phyloP scores from a whole-genome alignment of 495 filamentous ascomycete genomes.

The Copromyces sp. region DNA sequence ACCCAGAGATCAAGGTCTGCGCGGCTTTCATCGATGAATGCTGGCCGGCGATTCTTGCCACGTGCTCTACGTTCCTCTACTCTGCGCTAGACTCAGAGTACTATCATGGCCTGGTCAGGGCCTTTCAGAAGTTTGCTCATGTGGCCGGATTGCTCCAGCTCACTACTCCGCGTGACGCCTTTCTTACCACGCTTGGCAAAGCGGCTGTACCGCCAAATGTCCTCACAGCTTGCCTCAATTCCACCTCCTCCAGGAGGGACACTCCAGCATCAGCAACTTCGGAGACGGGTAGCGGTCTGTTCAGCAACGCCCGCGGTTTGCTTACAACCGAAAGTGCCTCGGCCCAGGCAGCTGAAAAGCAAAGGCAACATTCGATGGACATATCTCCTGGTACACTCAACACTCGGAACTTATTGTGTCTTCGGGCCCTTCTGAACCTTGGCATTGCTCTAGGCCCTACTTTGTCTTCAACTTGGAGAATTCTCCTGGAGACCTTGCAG shows the following conservation, averaged over 20 bases:
- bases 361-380: slow-evolving; percentile 44
- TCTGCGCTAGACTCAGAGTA: slow-evolving; percentile 89
- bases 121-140: slow-evolving; percentile 92
- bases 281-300: slow-evolving; percentile 42
- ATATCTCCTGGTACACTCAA: slow-evolving; percentile 50
- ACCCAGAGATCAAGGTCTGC: slow-evolving; percentile 59
- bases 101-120: slow-evolving; percentile 83
- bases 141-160: slow-evolving; percentile 83
- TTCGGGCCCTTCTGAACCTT: slow-evolving; percentile 82
- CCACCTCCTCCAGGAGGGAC: slow-evolving; percentile 23
- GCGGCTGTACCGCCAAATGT: slow-evolving; percentile 76
- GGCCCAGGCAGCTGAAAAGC: slow-evolving; percentile 37
- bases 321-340: slow-evolving; percentile 53
- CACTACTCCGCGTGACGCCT: slow-evolving; percentile 81
- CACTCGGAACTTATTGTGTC: slow-evolving; percentile 79
- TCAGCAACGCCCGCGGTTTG: slow-evolving; percentile 53
- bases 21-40: slow-evolving; percentile 79
- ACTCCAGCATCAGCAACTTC: slow-evolving; percentile 17
- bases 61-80: slow-evolving; percentile 89
- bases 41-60: slow-evolving; percentile 90
- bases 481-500: slow-evolving; percentile 81
- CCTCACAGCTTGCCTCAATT: slow-evolving; percentile 49
- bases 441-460: slow-evolving; percentile 91
- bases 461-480: slow-evolving; percentile 74
- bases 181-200: slow-evolving; percentile 87